These are phyloP conservation scores for Neurospora africana DNA, from an alignment of 495 filamentous ascomycete genomes.

Conservation along the genomic window DNA sequence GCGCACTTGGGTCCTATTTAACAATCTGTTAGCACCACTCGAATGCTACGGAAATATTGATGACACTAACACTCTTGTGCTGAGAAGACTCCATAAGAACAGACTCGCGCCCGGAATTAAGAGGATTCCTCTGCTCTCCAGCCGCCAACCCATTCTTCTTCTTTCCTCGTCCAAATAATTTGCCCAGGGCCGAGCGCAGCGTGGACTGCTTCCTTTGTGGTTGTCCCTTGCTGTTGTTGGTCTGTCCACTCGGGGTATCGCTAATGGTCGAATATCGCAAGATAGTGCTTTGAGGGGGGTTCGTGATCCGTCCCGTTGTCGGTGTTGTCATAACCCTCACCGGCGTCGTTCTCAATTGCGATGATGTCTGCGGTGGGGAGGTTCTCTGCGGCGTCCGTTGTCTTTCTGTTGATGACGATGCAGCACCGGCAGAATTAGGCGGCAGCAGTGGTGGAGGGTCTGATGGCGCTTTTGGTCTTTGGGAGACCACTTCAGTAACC, in stretches of 20 bases:
- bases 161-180: slow-evolving; percentile 40
- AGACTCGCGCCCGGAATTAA: slow-evolving; percentile 13
- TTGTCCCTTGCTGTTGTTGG: slow-evolving; percentile 19
- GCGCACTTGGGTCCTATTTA: slow-evolving; percentile 33
- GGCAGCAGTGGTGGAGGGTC: slow-evolving; percentile 16
- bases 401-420: slow-evolving; percentile 16
- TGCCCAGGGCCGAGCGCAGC: slow-evolving; percentile 36
- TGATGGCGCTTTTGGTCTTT: slow-evolving; percentile 12
- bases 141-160: slow-evolving; percentile 25
- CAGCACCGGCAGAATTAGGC: slow-evolving; percentile 6
- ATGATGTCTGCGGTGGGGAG: slow-evolving; percentile 11
- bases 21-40: slow-evolving; percentile 10
- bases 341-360: slow-evolving; percentile 8
- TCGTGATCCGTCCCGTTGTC: slow-evolving; percentile 20
- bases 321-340: slow-evolving; percentile 9
- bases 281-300: slow-evolving; percentile 22
- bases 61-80: slow-evolving; percentile 37
- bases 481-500: neutral
- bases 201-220: slow-evolving; percentile 42
- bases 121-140: slow-evolving; percentile 7
- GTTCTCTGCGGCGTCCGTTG: slow-evolving; percentile 12
- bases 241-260: slow-evolving; percentile 23
- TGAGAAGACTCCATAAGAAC: slow-evolving; percentile 12
- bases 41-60: neutral
- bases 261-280: slow-evolving; percentile 31